Conservation (phyloP, 1,284 basidiomycete genomes). For the Boletus mariae region DNA sequence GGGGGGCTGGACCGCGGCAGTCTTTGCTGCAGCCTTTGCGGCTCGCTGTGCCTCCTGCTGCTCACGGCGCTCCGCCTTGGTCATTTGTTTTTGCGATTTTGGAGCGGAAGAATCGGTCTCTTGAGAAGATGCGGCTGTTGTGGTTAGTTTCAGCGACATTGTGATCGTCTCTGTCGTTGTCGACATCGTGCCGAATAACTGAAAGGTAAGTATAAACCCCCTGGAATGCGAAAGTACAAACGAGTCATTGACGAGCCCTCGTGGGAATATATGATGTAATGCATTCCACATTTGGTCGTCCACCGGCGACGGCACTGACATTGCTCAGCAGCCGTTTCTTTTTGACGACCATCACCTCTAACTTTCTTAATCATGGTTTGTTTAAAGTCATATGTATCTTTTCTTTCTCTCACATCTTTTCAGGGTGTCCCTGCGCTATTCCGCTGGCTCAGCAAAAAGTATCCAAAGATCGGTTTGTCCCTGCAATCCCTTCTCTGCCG, state of each 20-base stretch:
- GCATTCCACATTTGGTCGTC: conserved; percentile 8
- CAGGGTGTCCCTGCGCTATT: conserved; percentile 94
- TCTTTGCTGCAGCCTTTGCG: conserved; percentile 51
- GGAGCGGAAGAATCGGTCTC: conserved; percentile 9
- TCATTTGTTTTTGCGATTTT: conserved; percentile 62
- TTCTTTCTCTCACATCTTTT: background rate
- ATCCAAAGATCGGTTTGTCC: conserved; percentile 85
- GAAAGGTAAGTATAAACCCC: no score
- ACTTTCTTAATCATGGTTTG: conserved; percentile 18
- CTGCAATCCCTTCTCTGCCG: background rate
- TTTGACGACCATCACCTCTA: background rate
- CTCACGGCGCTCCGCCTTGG: conserved; percentile 77
- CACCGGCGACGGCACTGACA: background rate
- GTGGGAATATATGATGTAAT: conserved; percentile 30
- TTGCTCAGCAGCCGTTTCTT: background rate
- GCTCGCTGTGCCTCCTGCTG: conserved; percentile 78
- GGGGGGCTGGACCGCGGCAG: conserved; percentile 9
- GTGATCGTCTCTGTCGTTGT: conserved; percentile 27
- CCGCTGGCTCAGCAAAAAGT: conserved; percentile 94
- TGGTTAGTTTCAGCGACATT: conserved; percentile 19
- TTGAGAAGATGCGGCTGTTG: background rate
- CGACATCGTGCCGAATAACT: conserved; percentile 21
- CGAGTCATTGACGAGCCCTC: conserved; percentile 16
- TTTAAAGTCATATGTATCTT: background rate
- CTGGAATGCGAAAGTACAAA: background rate